Evolutionary conservation across 257 asterid species (phyloP), one percentile per base, ranked within the genome.

Genomic region (Coffea eugenioides): DNA sequence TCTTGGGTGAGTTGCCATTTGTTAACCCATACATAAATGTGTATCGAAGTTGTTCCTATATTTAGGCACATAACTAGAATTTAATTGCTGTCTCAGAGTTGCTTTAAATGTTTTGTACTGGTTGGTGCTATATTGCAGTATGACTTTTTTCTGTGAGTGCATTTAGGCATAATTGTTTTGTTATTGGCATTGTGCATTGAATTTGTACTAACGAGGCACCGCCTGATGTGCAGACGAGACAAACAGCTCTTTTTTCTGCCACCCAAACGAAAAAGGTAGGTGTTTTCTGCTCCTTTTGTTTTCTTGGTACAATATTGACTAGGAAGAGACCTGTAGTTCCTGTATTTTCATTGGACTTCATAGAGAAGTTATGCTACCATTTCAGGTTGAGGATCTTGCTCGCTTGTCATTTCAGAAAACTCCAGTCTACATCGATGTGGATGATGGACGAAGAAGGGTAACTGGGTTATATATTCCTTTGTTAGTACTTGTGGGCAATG

Each of bases 201-300:
- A 82, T 52, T 75, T 77, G 64, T 67, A 77, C 74, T 75, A 70
- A 88, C 82, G 80, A 77, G 71, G 71, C 76, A 65, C 74, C 76
- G 36, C 74, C 68, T 74, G 59, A 68, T 73, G 59, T 86, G 90
- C 93, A 95, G 98, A 88, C 25, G 69, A 89, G 99, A 77, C 99
- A 95, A 91, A 93, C 99, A 69, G 94, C 97, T 75, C 97, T 95
- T 73, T 95, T 95, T 87, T 95, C 99, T 66, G 99, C 99, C 79
- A 95, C 99, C 54, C 99, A 93, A 86, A 93, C 99, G 36, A 92
- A 93, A 86, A 90, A 95, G 97, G 99, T 92, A 89, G 36, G 21
- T 73, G 27, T 39, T 56, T n/a, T 27, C 31, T 74, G 62, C 57
- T 56, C 25, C 34, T 3, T 7, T 71, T 43, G 41, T 61, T 70